Conservation (phyloP, 2,329 filamentous ascomycete species). For the Cucurbitaria berberidis region DNA sequence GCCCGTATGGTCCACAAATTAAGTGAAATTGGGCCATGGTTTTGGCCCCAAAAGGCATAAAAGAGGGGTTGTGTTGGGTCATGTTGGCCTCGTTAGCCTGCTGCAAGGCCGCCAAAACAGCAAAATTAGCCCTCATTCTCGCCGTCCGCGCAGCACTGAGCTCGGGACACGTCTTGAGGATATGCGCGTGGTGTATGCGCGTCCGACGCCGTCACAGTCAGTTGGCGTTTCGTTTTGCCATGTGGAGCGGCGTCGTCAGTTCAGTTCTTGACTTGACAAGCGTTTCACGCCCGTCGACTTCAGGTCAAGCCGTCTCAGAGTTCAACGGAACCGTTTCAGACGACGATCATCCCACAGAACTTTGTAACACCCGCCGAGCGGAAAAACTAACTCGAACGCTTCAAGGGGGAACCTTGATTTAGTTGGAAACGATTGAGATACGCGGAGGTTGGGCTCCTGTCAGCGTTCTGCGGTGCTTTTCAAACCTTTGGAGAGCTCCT, state of each 20-base stretch:
- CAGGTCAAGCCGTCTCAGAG: slow-evolving; percentile 19
- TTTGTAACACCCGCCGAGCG: slow-evolving; percentile 10
- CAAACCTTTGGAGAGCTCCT: slow-evolving; percentile 15
- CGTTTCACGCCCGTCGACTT: slow-evolving; percentile 19
- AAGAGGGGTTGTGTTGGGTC: slow-evolving; percentile 19
- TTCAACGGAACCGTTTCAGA: slow-evolving; percentile 18
- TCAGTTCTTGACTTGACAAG: slow-evolving; percentile 2
- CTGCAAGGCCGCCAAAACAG: slow-evolving; percentile 33
- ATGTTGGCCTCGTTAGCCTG: slow-evolving; percentile 28
- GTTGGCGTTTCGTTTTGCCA: slow-evolving; percentile 11
- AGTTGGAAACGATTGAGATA: neutral
- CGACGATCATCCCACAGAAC: slow-evolving; percentile 7
- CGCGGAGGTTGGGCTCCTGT: slow-evolving; percentile 10
- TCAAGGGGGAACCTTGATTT: slow-evolving; percentile 8
- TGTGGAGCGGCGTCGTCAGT: neutral
- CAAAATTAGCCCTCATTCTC: slow-evolving; percentile 28
- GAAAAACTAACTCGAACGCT: slow-evolving; percentile 9
- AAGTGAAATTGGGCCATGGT: slow-evolving; percentile 10
- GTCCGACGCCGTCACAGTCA: neutral
- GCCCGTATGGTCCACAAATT: slow-evolving; percentile 21
- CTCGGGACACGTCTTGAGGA: slow-evolving; percentile 5
- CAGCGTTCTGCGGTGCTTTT: slow-evolving; percentile 19
- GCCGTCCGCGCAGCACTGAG: slow-evolving; percentile 12
- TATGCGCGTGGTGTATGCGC: slow-evolving; percentile 7
- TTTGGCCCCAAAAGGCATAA: slow-evolving; percentile 20